Base-by-base conservation (phyloP, 495 filamentous ascomycete genomes). In the Choiromyces venosus region DNA sequence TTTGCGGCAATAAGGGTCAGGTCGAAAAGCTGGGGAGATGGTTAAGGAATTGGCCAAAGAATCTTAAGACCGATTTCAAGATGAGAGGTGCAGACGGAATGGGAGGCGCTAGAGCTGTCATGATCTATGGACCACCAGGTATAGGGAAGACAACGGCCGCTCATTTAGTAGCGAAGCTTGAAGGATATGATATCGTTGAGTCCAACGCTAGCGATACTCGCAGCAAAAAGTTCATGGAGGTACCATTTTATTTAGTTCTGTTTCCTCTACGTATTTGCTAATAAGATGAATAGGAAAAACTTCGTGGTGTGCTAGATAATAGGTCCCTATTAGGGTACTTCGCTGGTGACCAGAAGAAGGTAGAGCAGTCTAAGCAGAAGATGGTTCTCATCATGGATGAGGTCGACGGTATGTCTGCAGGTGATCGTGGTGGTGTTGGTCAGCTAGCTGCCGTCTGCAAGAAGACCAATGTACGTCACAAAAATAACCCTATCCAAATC, bases 131-230 rank as follows among this genome's bases (percentile, higher is more conserved):
- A 0, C 94, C 95, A 44, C 96, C 95, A 44, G 95, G 95, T 18
- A 96, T 99, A 82, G 95, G 95, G 73, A 99, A 99, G 84, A 99
- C 95, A 2, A 98, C 96, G 29, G 93, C 95, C 36, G 95, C 95
- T 37, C 95, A 99, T 84, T 85, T 99, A 6, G 91, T 96, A 12
- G 96, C 95, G 2, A 94, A 92, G 77, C 83, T 98, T 36, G 94
- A 94, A 81, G 95, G 96, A 7, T 99, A 90, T 80, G 95, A 99
- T 83, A 86, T 97, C 46, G 83, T 98, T 33, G 95, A 99, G 84
- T 94, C 89, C 82, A 99, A 99, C 79, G 95, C 95, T 12, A 97
- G 93, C 82, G 95, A 99, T 82, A 92, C 92, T n/a, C 87, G 95
- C 81, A 97, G 93, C 84, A 99, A 99, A 83, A 97, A 97, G 81